Evolutionary conservation across 2,329 filamentous ascomycete genomes (phyloP).

Genomic region (Emydomyces testavorans): DNA sequence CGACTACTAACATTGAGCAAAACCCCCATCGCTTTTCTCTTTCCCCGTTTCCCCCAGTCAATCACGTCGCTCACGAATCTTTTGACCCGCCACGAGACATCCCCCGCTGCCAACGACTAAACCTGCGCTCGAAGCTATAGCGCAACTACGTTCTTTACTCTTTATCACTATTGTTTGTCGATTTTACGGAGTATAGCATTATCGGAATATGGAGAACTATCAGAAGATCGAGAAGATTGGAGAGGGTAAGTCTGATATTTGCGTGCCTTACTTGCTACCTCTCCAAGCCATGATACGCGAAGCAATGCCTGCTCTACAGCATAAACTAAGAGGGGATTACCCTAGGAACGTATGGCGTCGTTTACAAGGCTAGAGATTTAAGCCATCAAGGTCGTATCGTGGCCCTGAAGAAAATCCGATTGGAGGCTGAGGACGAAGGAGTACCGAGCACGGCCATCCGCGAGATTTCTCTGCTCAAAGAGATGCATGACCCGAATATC

Average conservation of each 20-base stretch:
- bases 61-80: neutral
- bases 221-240: conserved; percentile 95
- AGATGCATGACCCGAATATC: conserved; percentile 87
- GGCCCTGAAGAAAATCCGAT: conserved; percentile 86
- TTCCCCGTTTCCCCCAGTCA: neutral
- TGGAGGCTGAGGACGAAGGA: conserved; percentile 89
- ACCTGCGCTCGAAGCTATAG: neutral
- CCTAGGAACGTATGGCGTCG: conserved; percentile 81
- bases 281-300: neutral
- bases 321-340: conserved; percentile 1
- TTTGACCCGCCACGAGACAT: neutral
- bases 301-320: neutral
- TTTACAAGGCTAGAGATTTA: conserved; percentile 87
- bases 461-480: conserved; percentile 86
- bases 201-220: conserved; percentile 71
- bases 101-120: neutral
- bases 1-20: conserved; percentile 7
- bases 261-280: neutral
- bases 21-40: neutral
- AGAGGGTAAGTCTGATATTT: conserved; percentile 53
- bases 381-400: conserved; percentile 73
- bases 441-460: conserved; percentile 87
- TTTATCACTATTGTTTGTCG: conserved; percentile 1
- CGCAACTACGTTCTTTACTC: neutral
- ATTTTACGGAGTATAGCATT: conserved; percentile 1